Conservation (phyloP, 768 basidiomycete genomes). For the Lactarius vividus region DNA sequence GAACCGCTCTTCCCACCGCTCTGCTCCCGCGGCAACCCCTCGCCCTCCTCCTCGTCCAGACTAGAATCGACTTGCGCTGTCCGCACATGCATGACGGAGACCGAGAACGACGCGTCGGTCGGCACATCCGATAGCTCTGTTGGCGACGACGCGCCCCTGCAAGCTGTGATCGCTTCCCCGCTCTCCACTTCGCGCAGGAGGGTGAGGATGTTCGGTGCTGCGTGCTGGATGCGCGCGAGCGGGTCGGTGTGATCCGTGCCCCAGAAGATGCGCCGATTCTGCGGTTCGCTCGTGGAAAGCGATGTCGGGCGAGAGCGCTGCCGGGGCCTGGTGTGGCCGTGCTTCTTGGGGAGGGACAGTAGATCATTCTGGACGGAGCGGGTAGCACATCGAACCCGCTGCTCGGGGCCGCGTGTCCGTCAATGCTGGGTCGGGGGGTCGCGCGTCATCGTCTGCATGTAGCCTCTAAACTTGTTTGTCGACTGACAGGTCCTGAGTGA, state of each 20-base stretch:
- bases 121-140: constrained; percentile 32
- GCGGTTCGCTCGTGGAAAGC: constrained; percentile 35
- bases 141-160: constrained; percentile 48
- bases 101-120: constrained; percentile 61
- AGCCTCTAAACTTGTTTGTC: constrained; percentile 63
- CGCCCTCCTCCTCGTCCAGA: constrained; percentile 71
- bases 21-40: constrained; percentile 44
- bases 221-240: constrained; percentile 64
- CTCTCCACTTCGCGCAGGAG: constrained; percentile 73
- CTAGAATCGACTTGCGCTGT: constrained; percentile 59
- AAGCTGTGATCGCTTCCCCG: constrained; percentile 59
- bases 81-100: constrained; percentile 70
- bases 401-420: no score
- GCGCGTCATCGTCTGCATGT: no score
- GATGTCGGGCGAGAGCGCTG: no score
- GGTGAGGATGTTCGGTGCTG: constrained; percentile 83
- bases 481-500: constrained; percentile 67
- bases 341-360: no score
- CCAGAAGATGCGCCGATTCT: constrained; percentile 35
- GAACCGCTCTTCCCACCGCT: constrained; percentile 80
- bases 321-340: no score
- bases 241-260: constrained; percentile 61
- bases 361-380: no score
- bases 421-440: no score
- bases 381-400: no score